Base-by-base conservation (phyloP, 768 basidiomycete species). In the Strobilomyces confusus region DNA sequence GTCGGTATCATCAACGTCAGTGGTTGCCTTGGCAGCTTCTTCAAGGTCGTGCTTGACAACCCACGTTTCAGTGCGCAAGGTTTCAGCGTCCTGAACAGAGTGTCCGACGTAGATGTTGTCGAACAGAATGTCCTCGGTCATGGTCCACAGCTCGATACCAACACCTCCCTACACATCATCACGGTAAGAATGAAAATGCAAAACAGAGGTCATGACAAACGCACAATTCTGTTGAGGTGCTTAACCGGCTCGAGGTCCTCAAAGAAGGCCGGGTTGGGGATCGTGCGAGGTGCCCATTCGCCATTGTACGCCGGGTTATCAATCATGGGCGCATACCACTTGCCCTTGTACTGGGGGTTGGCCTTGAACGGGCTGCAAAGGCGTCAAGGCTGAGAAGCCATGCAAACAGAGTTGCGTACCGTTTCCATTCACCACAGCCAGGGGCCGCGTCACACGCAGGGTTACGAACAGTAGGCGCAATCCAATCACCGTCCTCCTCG, bases 401-500 rank as follows among this genome's bases (percentile, higher is more conserved):
- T 8, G 36, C 9, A 13, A 26, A 30, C 11, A 20, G 3, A 2
- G 17, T 33, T 9, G 44, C 58, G 9, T 69, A 89, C 84, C 82
- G 82, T 68, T 85, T 86, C 95, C 95, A 99, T 71, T 87, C 85
- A 66, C 97, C 97, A 65, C 97, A 99, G 26, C 97, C 97, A 63
- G 93, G 82, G 56, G 84, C 95, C 51, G 85, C 88, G 58, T 83
- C 77, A 68, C 97, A 98, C 68, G 84, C 88, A 58, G 95, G 91
- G 81, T 99, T 99, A 54, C 80, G 73, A 52, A 98, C 77, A 52
- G 83, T 84, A 29, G 97, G 95, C 8, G 95, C 80, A 59, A 98
- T 82, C 94, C 94, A 99, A 68, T 98, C 95, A 70, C 97, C 97
- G 62, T 99, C 95, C 69, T 98, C 97, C 68, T 98, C 97, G 63